Base-by-base conservation (phyloP, 1,139 yeast genomes). In the Arxiozyma slooffiae region DNA sequence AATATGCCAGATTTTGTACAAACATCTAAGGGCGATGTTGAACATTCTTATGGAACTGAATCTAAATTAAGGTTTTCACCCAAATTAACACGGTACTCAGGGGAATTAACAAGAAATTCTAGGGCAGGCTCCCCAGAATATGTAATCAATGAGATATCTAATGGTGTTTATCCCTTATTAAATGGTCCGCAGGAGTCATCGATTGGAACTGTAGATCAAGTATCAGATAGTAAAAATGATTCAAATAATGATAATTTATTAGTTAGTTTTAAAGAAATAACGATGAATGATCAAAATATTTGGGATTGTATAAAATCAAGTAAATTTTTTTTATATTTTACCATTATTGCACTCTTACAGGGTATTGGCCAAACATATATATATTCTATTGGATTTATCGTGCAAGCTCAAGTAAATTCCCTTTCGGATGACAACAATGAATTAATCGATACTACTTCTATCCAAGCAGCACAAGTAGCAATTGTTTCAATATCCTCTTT, bases 351-450 rank as follows among this genome's bases (percentile, higher is more conserved):
- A 1, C 67, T 79, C 2, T 68, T 83, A 45, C 84, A 86, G 57
- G 86, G 89, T 1, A 73, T 81, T 53, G 94, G 94, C 9, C 94
- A 85, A 63, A 80, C 84, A 75, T 85, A 83, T 62, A 85, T 85
- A 34, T 83, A 78, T 60, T 78, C 87, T 4, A 80, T 86, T 48
- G 95, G 95, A 0, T 84, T 79, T 59, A 75, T 85, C 43, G 79
- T 83, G 24, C 77, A 79, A 56, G 85, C 89, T 1, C 74, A 71
- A 52, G 61, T 59, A 4, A 53, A 64, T 48, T 71, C 70, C 50
- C 58, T 65, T 41, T 60, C 67, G 18, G 9, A n/a, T n/a, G n/a
- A n/a, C n/a, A n/a, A 58, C 37, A 22, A 60, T 45, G 30, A 52
- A 26, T 20, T 14, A 20, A 30, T 55, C 36, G 53, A 57, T 47